Percentiles rank a stretch among this genome's conserved stretches.
phyloP scores from a whole-genome alignment of 192 early-diverging fungal species.

The Entomortierella lignicola region DNA sequence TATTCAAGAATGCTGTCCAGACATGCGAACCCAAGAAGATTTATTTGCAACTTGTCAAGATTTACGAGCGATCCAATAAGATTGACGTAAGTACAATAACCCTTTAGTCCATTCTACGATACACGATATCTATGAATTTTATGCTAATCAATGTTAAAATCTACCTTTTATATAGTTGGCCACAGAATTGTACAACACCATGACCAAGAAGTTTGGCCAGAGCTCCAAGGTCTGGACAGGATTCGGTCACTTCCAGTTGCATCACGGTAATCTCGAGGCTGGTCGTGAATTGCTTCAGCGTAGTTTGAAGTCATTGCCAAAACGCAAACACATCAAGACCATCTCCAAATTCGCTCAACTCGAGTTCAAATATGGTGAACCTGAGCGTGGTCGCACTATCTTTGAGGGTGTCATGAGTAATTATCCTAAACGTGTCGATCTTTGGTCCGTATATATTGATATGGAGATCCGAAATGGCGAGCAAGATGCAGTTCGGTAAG shows the following conservation, averaged over 20 bases:
- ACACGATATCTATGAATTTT: not conserved
- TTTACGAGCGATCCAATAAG: conserved; percentile 91
- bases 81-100: conserved; percentile 58
- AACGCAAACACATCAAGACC: conserved; percentile 95
- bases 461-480: conserved; percentile 91
- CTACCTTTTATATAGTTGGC: conserved; percentile 55
- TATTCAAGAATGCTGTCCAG: conserved; percentile 89
- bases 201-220: conserved; percentile 87
- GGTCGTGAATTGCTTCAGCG: conserved; percentile 86
- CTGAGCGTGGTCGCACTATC: conserved; percentile 96
- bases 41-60: conserved; percentile 87
- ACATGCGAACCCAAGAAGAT: conserved; percentile 92
- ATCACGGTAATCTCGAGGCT: conserved; percentile 77
- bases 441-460: conserved; percentile 98
- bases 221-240: conserved; percentile 93
- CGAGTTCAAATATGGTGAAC: conserved; percentile 97
- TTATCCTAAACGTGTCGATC: conserved; percentile 93
- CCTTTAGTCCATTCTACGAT: not conserved
- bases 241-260: conserved; percentile 85
- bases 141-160: not conserved
- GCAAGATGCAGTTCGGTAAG: conserved; percentile 70
- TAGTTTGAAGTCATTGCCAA: conserved; percentile 85
- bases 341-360: conserved; percentile 96
- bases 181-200: conserved; percentile 77
- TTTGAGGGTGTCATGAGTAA: conserved; percentile 95